Base-by-base conservation (phyloP, 495 filamentous ascomycete genomes). In the Penicillium chermesinum region DNA sequence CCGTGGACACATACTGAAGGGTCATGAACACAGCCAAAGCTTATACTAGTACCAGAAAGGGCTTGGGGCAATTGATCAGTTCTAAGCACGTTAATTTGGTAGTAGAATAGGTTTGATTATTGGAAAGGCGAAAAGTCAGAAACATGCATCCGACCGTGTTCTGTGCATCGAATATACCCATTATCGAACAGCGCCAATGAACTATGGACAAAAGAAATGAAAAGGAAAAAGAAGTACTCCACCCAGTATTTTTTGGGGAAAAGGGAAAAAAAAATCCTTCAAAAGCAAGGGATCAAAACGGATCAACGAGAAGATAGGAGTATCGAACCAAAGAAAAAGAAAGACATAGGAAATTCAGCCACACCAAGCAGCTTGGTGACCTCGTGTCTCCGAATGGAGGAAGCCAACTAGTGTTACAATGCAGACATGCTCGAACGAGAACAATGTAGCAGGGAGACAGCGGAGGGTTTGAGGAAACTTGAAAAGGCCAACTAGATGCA, bases 321-420 rank as follows among this genome's bases (percentile, higher is more conserved):
- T 21, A 48, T 30, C n/a, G 36, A 45, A 51, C 33, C 50, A 15
- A 54, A 49, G 48, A 21, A 48, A 46, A 51, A 38, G 51, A 44
- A 35, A 54, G 48, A 61, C 10, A 34, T 48, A 30, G 25, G 25
- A 30, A 30, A 30, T 4, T 30, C 4, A 30, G 25, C 10, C 25
- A 53, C 41, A 48, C 38, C 38, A 13, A 57, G 35, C 36, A 58
- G 39, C 22, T 44, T 30, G 45, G 41, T 37, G 22, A 38, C 22
- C 37, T 53, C 19, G 37, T 17, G 37, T 50, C 48, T 46, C 48
- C 54, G 30, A 15, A 43, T 21, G 5, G 51, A 30, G 32, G 49
- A 59, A 47, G 42, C 53, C 47, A 51, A 46, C 50, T 57, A 59
- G 15, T 64, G 50, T 52, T 54, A 62, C 62, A 60, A 58, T 55